phyloP scores from a whole-genome alignment of 257 asterid genomes.

The Eucommia ulmoides region DNA sequence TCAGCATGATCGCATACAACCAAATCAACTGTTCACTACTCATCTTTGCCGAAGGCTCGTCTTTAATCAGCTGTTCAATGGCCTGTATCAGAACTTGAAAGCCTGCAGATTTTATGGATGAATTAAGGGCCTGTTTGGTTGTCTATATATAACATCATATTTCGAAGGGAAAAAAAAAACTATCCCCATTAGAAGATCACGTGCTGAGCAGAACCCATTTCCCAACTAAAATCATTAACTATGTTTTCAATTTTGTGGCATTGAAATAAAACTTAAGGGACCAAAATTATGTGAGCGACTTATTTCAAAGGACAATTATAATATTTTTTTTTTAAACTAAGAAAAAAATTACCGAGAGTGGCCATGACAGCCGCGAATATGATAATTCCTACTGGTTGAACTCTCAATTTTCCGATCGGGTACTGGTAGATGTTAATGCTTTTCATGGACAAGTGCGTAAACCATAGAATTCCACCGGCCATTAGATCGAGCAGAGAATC shows the following conservation, averaged over 20 bases:
- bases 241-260: no score
- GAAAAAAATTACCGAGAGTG: conserved; percentile 36
- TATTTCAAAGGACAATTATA: no score
- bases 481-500: conserved; percentile 65
- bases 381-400: conserved; percentile 69
- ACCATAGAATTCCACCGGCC: conserved; percentile 70
- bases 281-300: no score
- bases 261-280: no score
- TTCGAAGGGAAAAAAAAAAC: no score
- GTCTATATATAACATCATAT: no score
- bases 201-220: no score
- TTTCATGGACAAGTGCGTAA: conserved; percentile 63
- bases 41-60: conserved; percentile 24
- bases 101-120: conserved; percentile 14
- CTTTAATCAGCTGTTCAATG: conserved; percentile 28
- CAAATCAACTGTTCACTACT: conserved; percentile 28
- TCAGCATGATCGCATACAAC: conserved; percentile 48
- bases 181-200: no score
- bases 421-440: conserved; percentile 56
- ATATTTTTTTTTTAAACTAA: not conserved
- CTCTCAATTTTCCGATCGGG: conserved; percentile 58
- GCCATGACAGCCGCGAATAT: conserved; percentile 68
- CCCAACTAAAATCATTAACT: no score
- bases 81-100: conserved; percentile 47
- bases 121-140: no score